Conservation (phyloP, 768 basidiomycete species). For the Butyriboletus loyo region DNA sequence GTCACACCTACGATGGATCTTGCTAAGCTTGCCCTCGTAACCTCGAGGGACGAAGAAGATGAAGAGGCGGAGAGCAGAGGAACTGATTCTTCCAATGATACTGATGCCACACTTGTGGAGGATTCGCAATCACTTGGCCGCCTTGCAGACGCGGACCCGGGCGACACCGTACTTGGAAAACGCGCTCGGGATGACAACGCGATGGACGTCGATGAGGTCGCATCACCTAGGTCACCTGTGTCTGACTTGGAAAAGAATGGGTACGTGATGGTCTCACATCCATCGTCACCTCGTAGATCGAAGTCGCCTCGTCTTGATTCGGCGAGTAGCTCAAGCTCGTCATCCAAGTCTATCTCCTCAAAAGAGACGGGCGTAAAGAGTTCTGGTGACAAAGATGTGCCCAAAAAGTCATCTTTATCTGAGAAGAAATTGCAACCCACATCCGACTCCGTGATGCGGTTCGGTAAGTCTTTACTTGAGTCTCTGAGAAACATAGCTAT, state of each 20-base stretch:
- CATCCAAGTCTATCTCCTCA: constrained; percentile 18
- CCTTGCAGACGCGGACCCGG: constrained; percentile 30
- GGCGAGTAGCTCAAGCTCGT: constrained; percentile 30
- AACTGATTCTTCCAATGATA: constrained; percentile 82
- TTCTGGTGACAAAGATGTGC: constrained; percentile 19
- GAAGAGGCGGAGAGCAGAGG: constrained; percentile 70
- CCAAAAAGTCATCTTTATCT: constrained; percentile 55
- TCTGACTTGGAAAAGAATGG: constrained; percentile 41
- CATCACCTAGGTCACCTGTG: constrained; percentile 28
- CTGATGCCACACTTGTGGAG: constrained; percentile 85
- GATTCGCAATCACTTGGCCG: constrained; percentile 45
- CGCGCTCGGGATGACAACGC: constrained; percentile 49
- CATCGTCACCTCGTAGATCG: constrained; percentile 34
- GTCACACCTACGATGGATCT: constrained; percentile 85
- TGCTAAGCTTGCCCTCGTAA: constrained; percentile 88
- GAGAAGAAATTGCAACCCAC: constrained; percentile 49
- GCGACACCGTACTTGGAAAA: constrained; percentile 66
- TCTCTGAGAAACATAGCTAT: not conserved
- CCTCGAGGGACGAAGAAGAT: constrained; percentile 87
- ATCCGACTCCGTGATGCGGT: constrained; percentile 85
- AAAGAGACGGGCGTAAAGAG: constrained; percentile 34
- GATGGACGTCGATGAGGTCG: constrained; percentile 53
- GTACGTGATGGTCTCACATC: constrained; percentile 40
- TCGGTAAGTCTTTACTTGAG: constrained; percentile 50
- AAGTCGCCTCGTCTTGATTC: constrained; percentile 34